Conservation (phyloP, 306 rosid genomes). For the Gleditsia sinensis region DNA sequence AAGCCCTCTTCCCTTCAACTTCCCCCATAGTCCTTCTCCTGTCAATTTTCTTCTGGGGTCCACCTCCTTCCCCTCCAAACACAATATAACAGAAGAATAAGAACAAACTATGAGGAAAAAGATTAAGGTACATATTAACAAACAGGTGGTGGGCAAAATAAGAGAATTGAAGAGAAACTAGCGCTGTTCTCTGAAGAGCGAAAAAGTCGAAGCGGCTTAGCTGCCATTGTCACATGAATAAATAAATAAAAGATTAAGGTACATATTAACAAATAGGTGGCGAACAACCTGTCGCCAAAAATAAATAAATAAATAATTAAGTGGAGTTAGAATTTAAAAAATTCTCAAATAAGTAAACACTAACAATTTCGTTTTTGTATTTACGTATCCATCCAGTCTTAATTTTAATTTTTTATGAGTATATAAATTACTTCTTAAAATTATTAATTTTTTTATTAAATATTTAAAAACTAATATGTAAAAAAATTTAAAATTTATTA, state of each 20-base stretch:
- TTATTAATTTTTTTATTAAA: no score
- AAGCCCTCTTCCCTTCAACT: constrained; percentile 28
- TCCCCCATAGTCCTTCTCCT: constrained; percentile 33
- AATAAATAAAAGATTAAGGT: neutral
- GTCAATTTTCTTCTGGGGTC: constrained; percentile 43
- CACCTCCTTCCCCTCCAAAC: constrained; percentile 36
- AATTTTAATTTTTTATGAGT: no score
- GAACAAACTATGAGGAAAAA: neutral
- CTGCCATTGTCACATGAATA: constrained; percentile 44
- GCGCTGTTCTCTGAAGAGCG: constrained; percentile 37
- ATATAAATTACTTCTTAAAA: no score
- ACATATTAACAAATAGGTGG: neutral
- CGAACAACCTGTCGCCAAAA: no score
- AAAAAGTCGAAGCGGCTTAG: constrained; percentile 40
- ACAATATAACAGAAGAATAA: neutral
- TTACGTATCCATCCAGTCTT: no score
- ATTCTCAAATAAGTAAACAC: no score
- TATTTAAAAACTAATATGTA: no score
- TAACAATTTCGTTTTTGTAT: no score
- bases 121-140: neutral
- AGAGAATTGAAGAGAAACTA: constrained; percentile 42
- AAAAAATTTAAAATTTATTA: no score
- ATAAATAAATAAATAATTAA: no score
- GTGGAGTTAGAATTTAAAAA: no score
- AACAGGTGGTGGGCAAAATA: neutral